Percentiles rank a stretch among this genome's conserved stretches.
Conservation (phyloP, 441 rosid species). For the Adansonia madagascariensis region DNA sequence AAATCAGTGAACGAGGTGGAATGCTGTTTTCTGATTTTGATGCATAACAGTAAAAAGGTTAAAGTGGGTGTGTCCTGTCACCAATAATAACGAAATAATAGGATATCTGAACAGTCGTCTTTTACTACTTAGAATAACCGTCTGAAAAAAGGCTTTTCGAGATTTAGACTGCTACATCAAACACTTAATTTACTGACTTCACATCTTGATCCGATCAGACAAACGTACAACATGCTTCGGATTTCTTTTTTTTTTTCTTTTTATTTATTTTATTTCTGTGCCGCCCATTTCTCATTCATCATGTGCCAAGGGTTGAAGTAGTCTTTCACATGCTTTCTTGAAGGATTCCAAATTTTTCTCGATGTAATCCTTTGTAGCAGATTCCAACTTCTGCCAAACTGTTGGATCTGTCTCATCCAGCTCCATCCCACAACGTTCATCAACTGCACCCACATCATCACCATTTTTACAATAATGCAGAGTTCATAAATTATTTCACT, state of each 20-base stretch:
- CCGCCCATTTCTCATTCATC: constrained; percentile 54
- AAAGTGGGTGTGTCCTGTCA: not conserved
- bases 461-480: too few relatives aligned
- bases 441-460: constrained; percentile 50
- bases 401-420: constrained; percentile 99
- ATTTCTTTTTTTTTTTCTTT: constrained; percentile 46
- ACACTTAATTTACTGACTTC: too few relatives aligned
- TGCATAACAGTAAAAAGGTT: not conserved
- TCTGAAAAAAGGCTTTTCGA: too few relatives aligned
- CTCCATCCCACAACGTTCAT: constrained; percentile 96
- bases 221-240: constrained; percentile 34
- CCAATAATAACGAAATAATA: too few relatives aligned
- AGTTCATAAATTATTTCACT: not conserved
- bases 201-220: not conserved
- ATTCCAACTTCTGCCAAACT: constrained; percentile 86
- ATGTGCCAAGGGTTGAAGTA: constrained; percentile 68
- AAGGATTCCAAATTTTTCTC: constrained; percentile 66
- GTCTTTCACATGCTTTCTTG: constrained; percentile 68
- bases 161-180: too few relatives aligned
- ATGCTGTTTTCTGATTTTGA: not conserved
- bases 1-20: too few relatives aligned
- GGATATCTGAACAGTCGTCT: too few relatives aligned
- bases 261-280: too few relatives aligned
- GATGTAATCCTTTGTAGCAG: constrained; percentile 75
- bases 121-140: too few relatives aligned